Percentiles rank a stretch among this genome's conserved stretches.
Conservation (phyloP, 495 filamentous ascomycete genomes). For the Aspergillus incahuasiensis region DNA sequence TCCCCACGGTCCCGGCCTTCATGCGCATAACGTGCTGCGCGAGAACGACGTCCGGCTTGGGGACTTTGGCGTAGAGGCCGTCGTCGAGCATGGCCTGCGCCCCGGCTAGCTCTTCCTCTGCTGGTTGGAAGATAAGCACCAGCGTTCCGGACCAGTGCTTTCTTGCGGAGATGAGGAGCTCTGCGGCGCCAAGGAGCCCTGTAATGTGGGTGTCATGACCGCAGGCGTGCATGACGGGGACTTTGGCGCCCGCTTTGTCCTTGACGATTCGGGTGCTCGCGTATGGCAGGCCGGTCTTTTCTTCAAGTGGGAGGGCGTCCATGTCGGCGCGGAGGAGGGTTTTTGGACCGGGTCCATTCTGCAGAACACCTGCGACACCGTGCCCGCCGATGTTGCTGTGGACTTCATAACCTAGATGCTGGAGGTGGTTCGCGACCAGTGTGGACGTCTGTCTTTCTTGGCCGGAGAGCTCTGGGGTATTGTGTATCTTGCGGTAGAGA, state of each 20-base stretch:
- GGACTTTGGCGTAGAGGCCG: conserved; percentile 49
- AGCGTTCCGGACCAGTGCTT: conserved; percentile 53
- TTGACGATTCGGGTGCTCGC: conserved; percentile 42
- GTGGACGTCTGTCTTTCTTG: conserved; percentile 44
- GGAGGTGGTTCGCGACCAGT: conserved; percentile 35
- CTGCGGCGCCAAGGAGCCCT: conserved; percentile 46
- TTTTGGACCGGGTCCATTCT: conserved; percentile 51
- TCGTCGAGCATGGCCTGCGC: conserved; percentile 59
- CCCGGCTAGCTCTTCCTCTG: conserved; percentile 52
- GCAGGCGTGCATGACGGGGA: conserved; percentile 63
- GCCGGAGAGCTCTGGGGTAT: conserved; percentile 48
- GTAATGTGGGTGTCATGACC: conserved; percentile 63
- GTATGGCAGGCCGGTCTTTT: conserved; percentile 52
- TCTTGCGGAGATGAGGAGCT: conserved; percentile 36
- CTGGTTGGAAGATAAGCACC: conserved; percentile 57
- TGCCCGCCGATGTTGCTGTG: conserved; percentile 50
- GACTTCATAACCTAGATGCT: conserved; percentile 39
- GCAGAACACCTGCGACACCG: conserved; percentile 50
- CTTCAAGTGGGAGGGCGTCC: conserved; percentile 57
- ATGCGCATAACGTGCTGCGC: conserved; percentile 55
- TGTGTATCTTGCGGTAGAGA: conserved; percentile 45
- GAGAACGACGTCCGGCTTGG: conserved; percentile 51
- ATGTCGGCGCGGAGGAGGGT: conserved; percentile 57
- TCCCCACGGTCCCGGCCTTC: conserved; percentile 35
- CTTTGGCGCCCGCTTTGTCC: conserved; percentile 39